A percentile compares a stretch with the other conserved stretches of the same genome.
Evolutionary conservation across 805 yeast genomes (phyloP).

Genomic region (Candida xiaguanensis): DNA sequence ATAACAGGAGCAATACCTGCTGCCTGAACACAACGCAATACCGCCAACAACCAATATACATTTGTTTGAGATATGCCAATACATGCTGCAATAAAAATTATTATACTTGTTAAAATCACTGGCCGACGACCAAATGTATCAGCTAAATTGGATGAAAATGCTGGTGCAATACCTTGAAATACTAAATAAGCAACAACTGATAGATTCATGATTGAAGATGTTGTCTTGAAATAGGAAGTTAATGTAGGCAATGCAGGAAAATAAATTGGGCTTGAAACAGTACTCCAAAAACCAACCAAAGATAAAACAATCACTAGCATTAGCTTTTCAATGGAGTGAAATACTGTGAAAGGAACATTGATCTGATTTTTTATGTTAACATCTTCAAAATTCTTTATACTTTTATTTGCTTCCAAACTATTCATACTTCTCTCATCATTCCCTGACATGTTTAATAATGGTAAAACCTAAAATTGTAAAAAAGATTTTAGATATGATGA

Average conservation of each 20-base stretch:
- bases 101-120: conserved; percentile 49
- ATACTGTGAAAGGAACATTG: conserved; percentile 40
- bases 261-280: conserved; percentile 73
- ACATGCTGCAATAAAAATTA: conserved; percentile 57
- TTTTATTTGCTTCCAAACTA: conserved; percentile 1
- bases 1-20: conserved; percentile 74
- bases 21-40: conserved; percentile 73
- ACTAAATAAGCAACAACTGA: conserved; percentile 75
- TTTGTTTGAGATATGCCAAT: conserved; percentile 61
- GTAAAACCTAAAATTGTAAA: too few species aligned
- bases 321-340: conserved; percentile 37
- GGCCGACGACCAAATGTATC: conserved; percentile 76
- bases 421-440: not conserved
- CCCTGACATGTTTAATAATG: not conserved
- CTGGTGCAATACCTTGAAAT: conserved; percentile 75
- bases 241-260: conserved; percentile 71
- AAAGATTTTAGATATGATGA: too few species aligned
- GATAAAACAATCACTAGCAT: conserved; percentile 38
- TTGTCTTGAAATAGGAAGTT: conserved; percentile 49
- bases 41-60: conserved; percentile 57
- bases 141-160: conserved; percentile 62
- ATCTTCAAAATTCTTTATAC: not conserved
- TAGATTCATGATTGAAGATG: conserved; percentile 58
- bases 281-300: conserved; percentile 59
- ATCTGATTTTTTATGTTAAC: not conserved